phyloP scores from a whole-genome alignment of 805 yeast genomes.

The Metschnikowia cerradonensis region DNA sequence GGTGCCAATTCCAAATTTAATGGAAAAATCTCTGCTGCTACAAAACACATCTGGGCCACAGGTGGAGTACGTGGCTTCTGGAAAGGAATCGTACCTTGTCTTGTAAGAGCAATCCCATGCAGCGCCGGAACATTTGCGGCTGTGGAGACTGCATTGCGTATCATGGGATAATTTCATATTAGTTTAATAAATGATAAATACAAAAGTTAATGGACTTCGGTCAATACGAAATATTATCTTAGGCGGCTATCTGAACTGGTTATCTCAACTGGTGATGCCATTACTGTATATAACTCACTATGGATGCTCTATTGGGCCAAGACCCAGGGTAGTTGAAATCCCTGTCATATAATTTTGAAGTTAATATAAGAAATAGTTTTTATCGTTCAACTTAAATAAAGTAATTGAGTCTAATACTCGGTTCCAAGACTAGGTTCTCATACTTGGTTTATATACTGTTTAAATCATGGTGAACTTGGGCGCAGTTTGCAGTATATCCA shows the following conservation, averaged over 20 bases:
- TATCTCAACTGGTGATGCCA: too few species aligned
- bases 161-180: conserved; percentile 37
- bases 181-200: not conserved
- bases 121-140: conserved; percentile 76
- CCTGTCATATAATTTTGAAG: too few species aligned
- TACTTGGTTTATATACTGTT: too few species aligned
- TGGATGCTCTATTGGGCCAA: too few species aligned
- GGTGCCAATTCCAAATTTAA: conserved; percentile 41
- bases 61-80: conserved; percentile 54
- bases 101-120: conserved; percentile 59
- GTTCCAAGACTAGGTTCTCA: too few species aligned
- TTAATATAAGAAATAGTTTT: too few species aligned
- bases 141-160: conserved; percentile 62
- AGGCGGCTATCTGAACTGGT: too few species aligned
- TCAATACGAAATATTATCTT: too few species aligned
- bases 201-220: not conserved
- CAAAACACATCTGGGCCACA: conserved; percentile 34
- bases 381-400: too few species aligned
- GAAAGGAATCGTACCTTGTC: conserved; percentile 59
- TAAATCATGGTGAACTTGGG: not conserved
- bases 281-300: too few species aligned
- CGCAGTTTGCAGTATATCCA: not conserved
- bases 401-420: too few species aligned
- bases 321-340: too few species aligned
- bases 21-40: conserved; percentile 35